Conservation (phyloP, 75 land plant genomes). For the Sequoia sempervirens region DNA sequence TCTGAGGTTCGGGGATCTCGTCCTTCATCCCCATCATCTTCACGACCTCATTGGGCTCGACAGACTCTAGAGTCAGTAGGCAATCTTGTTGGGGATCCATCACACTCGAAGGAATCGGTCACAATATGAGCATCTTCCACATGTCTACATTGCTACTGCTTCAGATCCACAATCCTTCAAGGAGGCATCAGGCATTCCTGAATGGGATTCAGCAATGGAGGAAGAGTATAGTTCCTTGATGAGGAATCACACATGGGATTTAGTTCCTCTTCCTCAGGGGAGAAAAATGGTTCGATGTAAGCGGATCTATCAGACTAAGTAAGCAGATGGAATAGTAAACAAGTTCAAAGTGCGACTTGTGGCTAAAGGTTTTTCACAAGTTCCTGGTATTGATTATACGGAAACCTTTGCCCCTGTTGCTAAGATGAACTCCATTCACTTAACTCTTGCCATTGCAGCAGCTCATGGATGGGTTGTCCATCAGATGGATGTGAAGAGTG, state of each 20-base stretch:
- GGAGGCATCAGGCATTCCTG: no score
- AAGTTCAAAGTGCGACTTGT: background rate
- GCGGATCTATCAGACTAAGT: background rate
- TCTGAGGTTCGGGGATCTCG: no score
- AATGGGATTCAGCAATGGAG: no score
- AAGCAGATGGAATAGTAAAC: background rate
- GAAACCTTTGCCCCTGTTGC: background rate
- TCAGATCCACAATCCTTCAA: background rate
- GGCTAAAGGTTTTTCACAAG: background rate
- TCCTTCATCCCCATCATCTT: no score
- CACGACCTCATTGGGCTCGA: background rate
- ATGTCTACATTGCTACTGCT: background rate
- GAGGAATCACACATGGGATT: no score
- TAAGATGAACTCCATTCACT: background rate
- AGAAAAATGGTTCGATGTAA: background rate
- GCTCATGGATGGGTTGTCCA: no score
- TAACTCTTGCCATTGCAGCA: background rate
- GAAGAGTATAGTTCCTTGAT: no score
- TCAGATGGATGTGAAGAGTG: no score
- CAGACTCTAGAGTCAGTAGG: background rate
- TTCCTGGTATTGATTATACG: background rate
- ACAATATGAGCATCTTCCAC: background rate
- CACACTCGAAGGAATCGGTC: background rate
- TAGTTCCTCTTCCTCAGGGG: background rate
- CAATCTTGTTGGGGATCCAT: background rate